Evolutionary conservation across 345 rosid genomes (phyloP).

Genomic region (Hirschfeldia incana): DNA sequence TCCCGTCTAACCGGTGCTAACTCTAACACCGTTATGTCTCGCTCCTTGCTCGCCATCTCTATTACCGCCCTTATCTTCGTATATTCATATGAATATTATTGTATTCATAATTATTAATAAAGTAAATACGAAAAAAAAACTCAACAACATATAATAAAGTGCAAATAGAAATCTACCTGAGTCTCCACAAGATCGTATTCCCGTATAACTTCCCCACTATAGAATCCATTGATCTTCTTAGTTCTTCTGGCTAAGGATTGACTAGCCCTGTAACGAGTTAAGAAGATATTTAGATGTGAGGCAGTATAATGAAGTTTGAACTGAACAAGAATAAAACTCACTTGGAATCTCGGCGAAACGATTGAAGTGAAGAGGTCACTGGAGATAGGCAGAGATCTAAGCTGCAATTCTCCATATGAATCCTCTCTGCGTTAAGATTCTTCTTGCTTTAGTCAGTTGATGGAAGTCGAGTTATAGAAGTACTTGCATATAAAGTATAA

Average conservation of each 20-base stretch:
- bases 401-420: constrained; percentile 25
- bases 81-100: not conserved
- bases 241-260: not conserved
- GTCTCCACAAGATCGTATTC: constrained; percentile 33
- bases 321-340: constrained; percentile 6
- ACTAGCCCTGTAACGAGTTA: not conserved
- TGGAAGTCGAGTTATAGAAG: constrained; percentile 12
- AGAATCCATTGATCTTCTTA: constrained; percentile 8
- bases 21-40: constrained; percentile 21
- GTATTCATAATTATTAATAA: not conserved
- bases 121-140: not conserved
- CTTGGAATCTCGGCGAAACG: not conserved
- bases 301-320: not conserved
- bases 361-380: constrained; percentile 20
- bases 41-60: constrained; percentile 33
- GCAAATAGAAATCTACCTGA: constrained; percentile 20
- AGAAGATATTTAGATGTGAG: not conserved
- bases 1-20: constrained; percentile 15
- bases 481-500: constrained; percentile 13
- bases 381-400: constrained; percentile 39
- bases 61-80: constrained; percentile 34
- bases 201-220: not conserved
- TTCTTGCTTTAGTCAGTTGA: constrained; percentile 20
- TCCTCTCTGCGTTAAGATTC: not conserved
- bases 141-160: not conserved